Conservation (phyloP, 371 early-diverging fungal genomes). For the Actinomortierella ambigua region DNA sequence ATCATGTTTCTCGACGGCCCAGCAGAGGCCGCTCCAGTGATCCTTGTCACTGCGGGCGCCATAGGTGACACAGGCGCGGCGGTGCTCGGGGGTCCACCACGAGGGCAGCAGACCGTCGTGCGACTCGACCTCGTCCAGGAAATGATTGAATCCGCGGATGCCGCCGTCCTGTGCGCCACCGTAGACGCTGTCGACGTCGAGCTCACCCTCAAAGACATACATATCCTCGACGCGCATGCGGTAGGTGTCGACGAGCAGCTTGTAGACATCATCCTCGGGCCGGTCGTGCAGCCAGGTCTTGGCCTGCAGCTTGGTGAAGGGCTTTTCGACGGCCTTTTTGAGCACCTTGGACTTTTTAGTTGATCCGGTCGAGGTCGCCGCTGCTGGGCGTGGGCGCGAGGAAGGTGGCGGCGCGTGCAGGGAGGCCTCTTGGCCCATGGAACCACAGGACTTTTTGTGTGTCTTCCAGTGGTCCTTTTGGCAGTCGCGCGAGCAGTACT, state of each 20-base stretch:
- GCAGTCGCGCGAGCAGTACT: slow-evolving; percentile 22
- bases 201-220: background rate
- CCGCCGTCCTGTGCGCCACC: background rate
- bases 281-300: slow-evolving; percentile 17
- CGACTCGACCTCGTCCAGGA: slow-evolving; percentile 5
- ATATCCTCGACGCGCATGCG: slow-evolving; percentile 16
- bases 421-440: background rate
- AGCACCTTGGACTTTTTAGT: background rate
- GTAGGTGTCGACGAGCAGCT: slow-evolving; percentile 16
- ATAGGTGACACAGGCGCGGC: slow-evolving; percentile 7
- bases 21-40: slow-evolving; percentile 5
- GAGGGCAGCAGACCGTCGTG: slow-evolving; percentile 3
- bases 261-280: slow-evolving; percentile 13
- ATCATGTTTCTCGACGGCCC: slow-evolving; percentile 4
- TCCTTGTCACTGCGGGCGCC: slow-evolving; percentile 5
- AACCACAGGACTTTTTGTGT: slow-evolving; percentile 16
- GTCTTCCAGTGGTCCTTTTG: slow-evolving; percentile 20
- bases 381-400: background rate
- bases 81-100: slow-evolving; percentile 24
- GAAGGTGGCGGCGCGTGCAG: background rate
- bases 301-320: slow-evolving; percentile 4
- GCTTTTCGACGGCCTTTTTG: slow-evolving; percentile 8
- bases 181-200: slow-evolving; percentile 4
- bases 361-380: background rate
- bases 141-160: slow-evolving; percentile 6